Evolutionary conservation across 306 rosid species (phyloP), one percentile per base, ranked within the genome.

Genomic region (Cicer judaicum): DNA sequence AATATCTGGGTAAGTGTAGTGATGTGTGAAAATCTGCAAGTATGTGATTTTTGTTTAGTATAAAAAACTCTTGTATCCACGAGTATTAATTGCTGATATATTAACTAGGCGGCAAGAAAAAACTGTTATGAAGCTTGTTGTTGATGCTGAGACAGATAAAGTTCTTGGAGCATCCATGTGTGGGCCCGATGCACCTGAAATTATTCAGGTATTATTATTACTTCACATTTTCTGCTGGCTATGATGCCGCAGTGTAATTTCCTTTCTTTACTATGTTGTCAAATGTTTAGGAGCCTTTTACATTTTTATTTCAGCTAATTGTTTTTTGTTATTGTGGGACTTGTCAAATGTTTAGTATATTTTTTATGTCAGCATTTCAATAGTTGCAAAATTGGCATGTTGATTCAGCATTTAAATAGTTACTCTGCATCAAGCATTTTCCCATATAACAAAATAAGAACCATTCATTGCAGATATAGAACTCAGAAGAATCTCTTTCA

Each of bases 171-270:
- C 95, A 48, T 92, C 93, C 65, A 94, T 94, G 97, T 87, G 90
- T 57, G 99, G 99, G 11, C 97, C 97, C 10, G 99, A 94, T 86
- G 82, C 99, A 0, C 89, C 99, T 81, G 99, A 94, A 87, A 87
- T 94, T 80, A 69, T 94, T 49, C 99, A 94, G 99, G 99, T 91
- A 86, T 57, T 21, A 21, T 64, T 11, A 9, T 72, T 74, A 40
- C 52, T 80, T 38, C 66, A 39, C 64, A 41, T 49, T 21, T 47
- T 50, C 38, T 73, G 52, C 60, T 24, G 41, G 40, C 70, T 43
- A 56, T 61, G 72, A 74, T 57, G 57, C 41, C 55, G 44, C 14
- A 52, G 21, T 55, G 61, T 34, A 47, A 59, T 59, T 61, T 36
- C n/a, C 8, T 19, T 24, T 48, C 46, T 55, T 53, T 48, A 56